phyloP scores from a whole-genome alignment of 441 rosid genomes.

The Erodium chrysanthum region DNA sequence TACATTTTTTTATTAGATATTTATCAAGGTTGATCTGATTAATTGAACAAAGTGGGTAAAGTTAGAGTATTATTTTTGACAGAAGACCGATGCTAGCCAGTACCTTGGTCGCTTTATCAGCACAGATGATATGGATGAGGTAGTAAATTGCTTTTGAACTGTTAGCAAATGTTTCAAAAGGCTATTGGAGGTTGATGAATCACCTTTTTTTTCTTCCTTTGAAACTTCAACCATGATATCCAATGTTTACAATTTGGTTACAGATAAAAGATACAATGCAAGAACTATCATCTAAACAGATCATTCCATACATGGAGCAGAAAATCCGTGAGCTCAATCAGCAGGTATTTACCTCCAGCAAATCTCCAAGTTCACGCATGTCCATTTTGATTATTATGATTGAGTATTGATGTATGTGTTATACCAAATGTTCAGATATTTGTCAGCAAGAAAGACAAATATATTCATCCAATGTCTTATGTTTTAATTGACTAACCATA shows the following conservation, averaged over 20 bases:
- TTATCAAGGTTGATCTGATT: conserved; percentile 15
- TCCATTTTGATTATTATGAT: not conserved
- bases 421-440: not conserved
- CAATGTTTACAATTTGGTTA: conserved; percentile 23
- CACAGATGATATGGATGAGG: conserved; percentile 73
- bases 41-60: conserved; percentile 14
- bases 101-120: conserved; percentile 65
- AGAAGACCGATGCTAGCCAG: conserved; percentile 49
- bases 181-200: conserved; percentile 13
- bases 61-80: conserved; percentile 27
- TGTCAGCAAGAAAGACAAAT: not conserved
- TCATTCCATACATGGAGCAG: conserved; percentile 97
- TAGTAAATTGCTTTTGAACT: conserved; percentile 20
- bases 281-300: conserved; percentile 80
- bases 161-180: conserved; percentile 13
- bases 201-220: conserved; percentile 21
- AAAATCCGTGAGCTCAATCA: conserved; percentile 83
- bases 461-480: not conserved
- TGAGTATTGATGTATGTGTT: not conserved
- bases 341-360: conserved; percentile 44
- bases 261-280: conserved; percentile 88
- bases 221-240: conserved; percentile 13
- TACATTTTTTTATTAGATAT: conserved; percentile 6
- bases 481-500: not conserved
- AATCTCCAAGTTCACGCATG: not conserved